Evolutionary conservation across 176 grass and related monocot species (phyloP).

Genomic region (Bolboschoenus planiculmis): DNA sequence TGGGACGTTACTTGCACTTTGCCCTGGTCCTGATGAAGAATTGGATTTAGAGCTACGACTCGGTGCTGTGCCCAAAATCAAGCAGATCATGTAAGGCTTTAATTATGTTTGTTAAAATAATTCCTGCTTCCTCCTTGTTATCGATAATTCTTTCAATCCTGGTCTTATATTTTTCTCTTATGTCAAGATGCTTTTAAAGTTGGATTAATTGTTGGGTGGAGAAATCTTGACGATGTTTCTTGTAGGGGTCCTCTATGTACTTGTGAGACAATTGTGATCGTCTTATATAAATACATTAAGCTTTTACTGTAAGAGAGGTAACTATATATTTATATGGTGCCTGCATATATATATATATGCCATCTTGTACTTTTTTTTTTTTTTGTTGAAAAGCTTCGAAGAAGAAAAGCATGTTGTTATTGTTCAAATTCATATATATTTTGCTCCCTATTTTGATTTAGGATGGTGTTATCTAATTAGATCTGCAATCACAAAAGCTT

Average conservation of each 20-base stretch:
- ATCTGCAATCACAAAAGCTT: not conserved
- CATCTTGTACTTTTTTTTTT: no score
- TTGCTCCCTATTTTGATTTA: not conserved
- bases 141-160: not conserved
- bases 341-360: no score
- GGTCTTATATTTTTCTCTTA: not conserved
- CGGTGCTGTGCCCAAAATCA: conserved; percentile 37
- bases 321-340: not conserved
- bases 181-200: not conserved
- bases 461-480: not conserved
- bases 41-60: conserved; percentile 88
- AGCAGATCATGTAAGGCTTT: conserved; percentile 28
- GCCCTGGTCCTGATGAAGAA: conserved; percentile 40
- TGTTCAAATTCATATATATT: not conserved
- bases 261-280: not conserved
- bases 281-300: not conserved
- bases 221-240: not conserved
- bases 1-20: conserved; percentile 40
- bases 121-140: not conserved
- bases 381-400: not conserved
- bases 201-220: not conserved
- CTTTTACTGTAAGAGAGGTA: not conserved
- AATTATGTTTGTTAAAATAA: conserved; percentile 16
- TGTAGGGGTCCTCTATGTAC: not conserved
- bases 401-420: not conserved